Percentiles rank a stretch among this genome's conserved stretches.
phyloP scores from a whole-genome alignment of 805 yeast genomes.

The Alloascoidea hylecoeti region DNA sequence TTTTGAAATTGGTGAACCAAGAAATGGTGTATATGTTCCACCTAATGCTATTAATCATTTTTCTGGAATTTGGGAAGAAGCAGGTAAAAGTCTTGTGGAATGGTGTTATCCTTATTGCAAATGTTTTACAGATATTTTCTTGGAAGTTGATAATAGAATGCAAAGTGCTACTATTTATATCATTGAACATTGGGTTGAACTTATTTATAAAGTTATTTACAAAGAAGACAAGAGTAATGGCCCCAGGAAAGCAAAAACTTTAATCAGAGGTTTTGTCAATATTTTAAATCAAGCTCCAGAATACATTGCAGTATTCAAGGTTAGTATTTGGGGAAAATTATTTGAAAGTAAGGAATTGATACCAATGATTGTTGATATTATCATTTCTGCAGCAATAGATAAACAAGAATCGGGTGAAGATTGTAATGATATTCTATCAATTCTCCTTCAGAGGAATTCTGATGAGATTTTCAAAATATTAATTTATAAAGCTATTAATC shows the following conservation, averaged over 20 bases:
- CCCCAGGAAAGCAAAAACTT: constrained; percentile 39
- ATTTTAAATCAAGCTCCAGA: constrained; percentile 30
- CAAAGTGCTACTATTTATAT: constrained; percentile 14
- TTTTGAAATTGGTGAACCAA: constrained; percentile 39
- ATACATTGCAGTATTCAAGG: background rate
- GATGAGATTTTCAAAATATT: background rate
- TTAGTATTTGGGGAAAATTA: background rate
- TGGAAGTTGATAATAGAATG: constrained; percentile 15
- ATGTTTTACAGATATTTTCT: constrained; percentile 37
- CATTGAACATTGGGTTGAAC: constrained; percentile 60
- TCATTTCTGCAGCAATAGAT: background rate
- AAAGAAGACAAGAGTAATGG: constrained; percentile 40
- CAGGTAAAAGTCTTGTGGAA: constrained; percentile 43
- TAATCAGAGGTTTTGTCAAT: constrained; percentile 48
- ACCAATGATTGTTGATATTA: background rate
- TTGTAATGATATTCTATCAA: background rate
- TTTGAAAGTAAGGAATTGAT: background rate
- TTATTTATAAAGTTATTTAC: constrained; percentile 44
- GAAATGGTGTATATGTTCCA: constrained; percentile 52
- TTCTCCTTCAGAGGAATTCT: background rate
- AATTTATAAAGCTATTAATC: background rate
- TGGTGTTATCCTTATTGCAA: constrained; percentile 41
- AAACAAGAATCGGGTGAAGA: background rate
- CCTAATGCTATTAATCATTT: constrained; percentile 50
- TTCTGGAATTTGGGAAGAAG: constrained; percentile 34